These are phyloP conservation scores for Capronia americana DNA, from an alignment of 2,329 filamentous ascomycete species.

Conservation along the genomic window DNA sequence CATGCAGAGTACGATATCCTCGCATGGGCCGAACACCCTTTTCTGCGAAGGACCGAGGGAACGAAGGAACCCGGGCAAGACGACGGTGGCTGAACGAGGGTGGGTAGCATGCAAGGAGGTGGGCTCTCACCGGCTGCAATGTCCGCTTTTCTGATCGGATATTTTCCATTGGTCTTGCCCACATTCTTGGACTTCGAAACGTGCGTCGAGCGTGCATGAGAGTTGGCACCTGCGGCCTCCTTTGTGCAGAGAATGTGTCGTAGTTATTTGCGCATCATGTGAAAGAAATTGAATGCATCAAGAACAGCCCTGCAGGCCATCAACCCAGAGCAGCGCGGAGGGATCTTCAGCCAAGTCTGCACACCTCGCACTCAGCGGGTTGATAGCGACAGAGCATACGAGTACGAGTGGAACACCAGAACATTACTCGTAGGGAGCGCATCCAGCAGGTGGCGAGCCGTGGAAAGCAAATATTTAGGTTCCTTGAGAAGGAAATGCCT, in stretches of 20 bases:
- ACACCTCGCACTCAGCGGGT: background rate
- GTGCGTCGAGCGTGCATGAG: background rate
- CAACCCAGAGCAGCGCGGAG: background rate
- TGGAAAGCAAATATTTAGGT: background rate
- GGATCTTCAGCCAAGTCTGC: constrained; percentile 4
- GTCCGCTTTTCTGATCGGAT: constrained; percentile 1
- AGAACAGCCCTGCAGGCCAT: background rate
- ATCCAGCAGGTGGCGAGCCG: background rate
- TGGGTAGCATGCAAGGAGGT: background rate
- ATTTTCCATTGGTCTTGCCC: constrained; percentile 11
- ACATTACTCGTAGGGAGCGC: background rate
- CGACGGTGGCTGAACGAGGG: constrained; percentile 4
- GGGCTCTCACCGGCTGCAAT: constrained; percentile 9
- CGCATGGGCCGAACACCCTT: constrained; percentile 11
- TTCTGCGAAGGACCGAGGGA: background rate
- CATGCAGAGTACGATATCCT: constrained; percentile 17
- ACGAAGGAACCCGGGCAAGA: background rate
- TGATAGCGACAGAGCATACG: background rate
- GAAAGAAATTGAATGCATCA: background rate
- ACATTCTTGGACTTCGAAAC: background rate
- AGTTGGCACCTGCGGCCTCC: background rate
- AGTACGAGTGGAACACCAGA: background rate
- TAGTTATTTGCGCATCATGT: constrained; percentile 5
- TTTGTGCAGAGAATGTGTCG: background rate
- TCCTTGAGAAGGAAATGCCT: background rate